Evolutionary conservation across 2,329 filamentous ascomycete species (phyloP).

Genomic region (Macrophomina phaseolina): DNA sequence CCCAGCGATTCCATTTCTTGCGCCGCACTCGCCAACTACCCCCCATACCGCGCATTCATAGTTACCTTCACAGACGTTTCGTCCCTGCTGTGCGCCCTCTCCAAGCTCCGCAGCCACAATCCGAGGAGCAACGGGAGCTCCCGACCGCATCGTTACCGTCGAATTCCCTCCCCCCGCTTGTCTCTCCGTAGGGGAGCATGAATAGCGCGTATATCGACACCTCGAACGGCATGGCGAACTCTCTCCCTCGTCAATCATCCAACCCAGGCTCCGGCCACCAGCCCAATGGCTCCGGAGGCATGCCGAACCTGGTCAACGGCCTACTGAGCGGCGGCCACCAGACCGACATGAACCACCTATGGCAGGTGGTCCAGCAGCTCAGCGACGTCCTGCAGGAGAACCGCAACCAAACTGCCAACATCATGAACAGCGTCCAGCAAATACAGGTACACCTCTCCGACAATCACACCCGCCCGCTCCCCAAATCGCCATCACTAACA

Average conservation of each 20-base stretch:
- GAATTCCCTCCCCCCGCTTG: not conserved
- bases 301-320: conserved; percentile 46
- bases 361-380: conserved; percentile 49
- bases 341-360: conserved; percentile 51
- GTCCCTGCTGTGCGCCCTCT: not conserved
- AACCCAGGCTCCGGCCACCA: conserved; percentile 37
- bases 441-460: conserved; percentile 17
- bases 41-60: no score
- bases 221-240: conserved; percentile 30
- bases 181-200: conserved; percentile 9
- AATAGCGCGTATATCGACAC: conserved; percentile 31
- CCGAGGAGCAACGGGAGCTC: not conserved
- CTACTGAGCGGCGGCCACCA: conserved; percentile 48
- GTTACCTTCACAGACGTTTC: no score
- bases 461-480: not conserved
- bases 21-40: not conserved
- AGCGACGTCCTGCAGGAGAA: conserved; percentile 48
- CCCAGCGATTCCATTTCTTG: not conserved
- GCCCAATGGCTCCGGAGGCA: conserved; percentile 41
- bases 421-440: conserved; percentile 47
- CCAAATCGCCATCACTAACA: not conserved
- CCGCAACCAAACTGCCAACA: conserved; percentile 44
- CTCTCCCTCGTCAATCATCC: conserved; percentile 41
- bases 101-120: conserved; percentile 3
- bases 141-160: not conserved